These are phyloP conservation scores for Diaporthe citriasiana DNA, from an alignment of 2,329 filamentous ascomycete species.

Conservation along the genomic window DNA sequence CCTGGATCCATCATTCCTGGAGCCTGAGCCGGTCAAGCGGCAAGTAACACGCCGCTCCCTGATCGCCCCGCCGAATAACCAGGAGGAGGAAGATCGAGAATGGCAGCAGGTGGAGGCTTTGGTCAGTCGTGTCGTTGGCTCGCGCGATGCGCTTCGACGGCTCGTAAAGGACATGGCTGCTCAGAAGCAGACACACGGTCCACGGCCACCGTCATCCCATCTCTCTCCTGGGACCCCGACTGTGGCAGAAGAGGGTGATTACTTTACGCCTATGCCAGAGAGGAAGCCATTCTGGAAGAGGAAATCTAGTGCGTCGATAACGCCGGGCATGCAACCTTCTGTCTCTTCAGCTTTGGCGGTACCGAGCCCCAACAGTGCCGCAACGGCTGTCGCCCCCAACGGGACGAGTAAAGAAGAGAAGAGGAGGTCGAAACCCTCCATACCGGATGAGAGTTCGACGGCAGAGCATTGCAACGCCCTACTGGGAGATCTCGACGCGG, in stretches of 20 bases:
- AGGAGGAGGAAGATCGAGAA: conserved; percentile 78
- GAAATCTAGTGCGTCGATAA: conserved; percentile 74
- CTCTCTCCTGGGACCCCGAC: conserved; percentile 58
- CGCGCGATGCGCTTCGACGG: conserved; percentile 87
- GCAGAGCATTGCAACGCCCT: conserved; percentile 88
- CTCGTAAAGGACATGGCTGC: conserved; percentile 87
- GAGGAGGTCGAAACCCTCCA: conserved; percentile 54
- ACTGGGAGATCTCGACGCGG: conserved; percentile 86
- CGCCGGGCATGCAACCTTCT: conserved; percentile 57
- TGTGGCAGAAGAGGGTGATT: conserved; percentile 65
- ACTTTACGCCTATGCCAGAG: conserved; percentile 66
- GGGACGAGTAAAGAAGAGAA: conserved; percentile 48
- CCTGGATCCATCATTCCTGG: conserved; percentile 56
- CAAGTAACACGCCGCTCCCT: conserved; percentile 44
- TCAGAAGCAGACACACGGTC: conserved; percentile 62
- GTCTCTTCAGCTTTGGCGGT: conserved; percentile 58
- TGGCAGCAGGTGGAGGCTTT: conserved; percentile 90
- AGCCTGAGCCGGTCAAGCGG: conserved; percentile 44
- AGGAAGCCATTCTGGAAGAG: conserved; percentile 92
- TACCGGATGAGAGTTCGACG: conserved; percentile 73
- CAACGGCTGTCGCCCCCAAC: conserved; percentile 43
- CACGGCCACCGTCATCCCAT: conserved; percentile 54
- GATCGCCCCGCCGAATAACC: conserved; percentile 51
- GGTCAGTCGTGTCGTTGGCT: conserved; percentile 87
- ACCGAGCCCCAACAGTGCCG: conserved; percentile 56